Evolutionary conservation across 805 yeast genomes (phyloP), one percentile per base, ranked within the genome.

Genomic region (Candida silvicultrix): DNA sequence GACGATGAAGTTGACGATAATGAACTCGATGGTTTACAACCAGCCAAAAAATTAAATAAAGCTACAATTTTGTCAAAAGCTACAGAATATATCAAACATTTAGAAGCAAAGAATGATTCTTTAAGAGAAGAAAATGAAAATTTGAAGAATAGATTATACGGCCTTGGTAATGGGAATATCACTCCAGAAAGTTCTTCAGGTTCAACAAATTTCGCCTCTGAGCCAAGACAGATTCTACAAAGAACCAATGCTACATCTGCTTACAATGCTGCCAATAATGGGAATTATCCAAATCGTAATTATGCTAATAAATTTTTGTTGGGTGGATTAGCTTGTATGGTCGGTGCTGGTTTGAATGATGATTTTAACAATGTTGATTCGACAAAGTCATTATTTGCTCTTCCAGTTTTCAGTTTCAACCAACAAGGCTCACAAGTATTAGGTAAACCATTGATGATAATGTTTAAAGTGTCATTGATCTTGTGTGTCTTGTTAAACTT

Each of bases 51-150:
- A 55, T 68, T 85, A 50, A 85, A 85, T 63, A 85, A 85, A 59
- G 94, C 92, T 2, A 80, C 86, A 15, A 84, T 85, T 41, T 67
- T 85, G 49, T 70, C 85, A 23, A 85, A 85, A 56, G 87, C 92
- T 1, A 80, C 85, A 3, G 94, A 85, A 60, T 85, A 85, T 57
- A 85, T 85, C 51, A 78, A 75, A 52, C 90, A 85, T 62, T 69
- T 85, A 61, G 89, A 85, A 52, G 62, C 64, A 50, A 83, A 82
- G 56, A 81, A 81, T 55, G 77, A 72, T 2, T 42, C 60, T 1
- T 69, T 81, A 51, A 66, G 56, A 45, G 63, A 63, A 22, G 81
- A 80, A 54, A 81, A 81, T 53, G 67, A 67, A 15, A 58, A 62
- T 5, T 53, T 76, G 34, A 67, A 63, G 51, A 50, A 49, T 1